These are phyloP conservation scores for Cryptococcus sp. DNA, from an alignment of 1,284 basidiomycete species.

Conservation along the genomic window DNA sequence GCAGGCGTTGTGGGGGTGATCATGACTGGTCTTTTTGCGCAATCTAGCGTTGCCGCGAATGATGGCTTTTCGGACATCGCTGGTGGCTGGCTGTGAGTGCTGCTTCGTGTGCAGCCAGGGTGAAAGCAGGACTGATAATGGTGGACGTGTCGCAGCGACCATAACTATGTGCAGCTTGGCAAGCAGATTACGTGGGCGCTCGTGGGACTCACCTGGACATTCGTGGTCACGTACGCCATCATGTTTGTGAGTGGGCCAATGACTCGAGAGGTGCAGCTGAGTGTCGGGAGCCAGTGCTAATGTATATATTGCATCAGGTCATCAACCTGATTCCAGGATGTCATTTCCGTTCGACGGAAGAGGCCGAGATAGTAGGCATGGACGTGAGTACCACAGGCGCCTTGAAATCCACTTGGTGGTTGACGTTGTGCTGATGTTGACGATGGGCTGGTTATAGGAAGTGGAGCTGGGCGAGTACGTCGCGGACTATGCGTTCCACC, in stretches of 20 bases:
- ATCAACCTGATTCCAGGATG: slow-evolving; percentile 77
- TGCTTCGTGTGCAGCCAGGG: neutral
- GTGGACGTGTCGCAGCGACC: slow-evolving; percentile 47
- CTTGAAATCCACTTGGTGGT: neutral
- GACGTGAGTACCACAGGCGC: slow-evolving; percentile 61
- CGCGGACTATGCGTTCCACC: slow-evolving; percentile 53
- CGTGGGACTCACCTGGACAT: slow-evolving; percentile 64
- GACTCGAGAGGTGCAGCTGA: slow-evolving; percentile 51
- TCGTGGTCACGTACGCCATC: slow-evolving; percentile 57
- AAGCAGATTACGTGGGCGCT: slow-evolving; percentile 81
- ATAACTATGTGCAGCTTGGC: slow-evolving; percentile 73
- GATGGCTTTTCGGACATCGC: slow-evolving; percentile 58
- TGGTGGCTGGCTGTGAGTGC: slow-evolving; percentile 66
- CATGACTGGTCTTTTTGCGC: slow-evolving; percentile 65
- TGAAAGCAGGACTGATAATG: neutral
- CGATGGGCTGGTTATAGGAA: slow-evolving; percentile 27
- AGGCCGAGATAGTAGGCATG: slow-evolving; percentile 82
- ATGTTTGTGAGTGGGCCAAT: slow-evolving; percentile 50
- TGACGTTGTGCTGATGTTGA: neutral
- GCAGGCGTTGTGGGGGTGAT: slow-evolving; percentile 85
- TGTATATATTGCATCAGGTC: slow-evolving; percentile 60
- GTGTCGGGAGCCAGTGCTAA: slow-evolving; percentile 61
- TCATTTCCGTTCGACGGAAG: slow-evolving; percentile 68
- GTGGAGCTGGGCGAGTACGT: slow-evolving; percentile 53
- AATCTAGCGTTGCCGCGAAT: slow-evolving; percentile 73